Evolutionary conservation across 2,329 filamentous ascomycete genomes (phyloP), one percentile per base, ranked within the genome.

Genomic region (Cryphonectria parasitica): DNA sequence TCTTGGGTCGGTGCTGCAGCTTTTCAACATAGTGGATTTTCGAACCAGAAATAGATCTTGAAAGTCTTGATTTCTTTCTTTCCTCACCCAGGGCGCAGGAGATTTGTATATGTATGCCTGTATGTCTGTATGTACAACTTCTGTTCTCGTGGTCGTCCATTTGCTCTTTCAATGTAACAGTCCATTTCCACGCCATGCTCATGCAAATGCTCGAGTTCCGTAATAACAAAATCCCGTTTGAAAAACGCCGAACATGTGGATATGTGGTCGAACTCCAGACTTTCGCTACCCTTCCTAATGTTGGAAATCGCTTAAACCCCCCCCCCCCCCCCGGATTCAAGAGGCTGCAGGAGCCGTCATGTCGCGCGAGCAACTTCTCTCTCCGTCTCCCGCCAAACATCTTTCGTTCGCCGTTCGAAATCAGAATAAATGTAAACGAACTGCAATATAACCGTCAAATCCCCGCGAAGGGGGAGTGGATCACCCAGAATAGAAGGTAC

Each of bases 171-270:
- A n/a, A 17, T 31, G 28, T 58, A 19, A 34, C 54, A 58, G 25
- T 8, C 36, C 25, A 13, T 41, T 68, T 52, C 17, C 63, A 41
- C 63, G 66, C 69, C 69, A 58, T 71, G 69, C 69, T 63, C 34
- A 45, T 69, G 69, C 41, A 69, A 64, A 71, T 69, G 63, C 43
- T 39, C 34, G 17, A 61, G 43, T 25, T 19, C 34, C 36, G 13
- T 43, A 15, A 17, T 17, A 64, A 39, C 36, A 39, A 11, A 67
- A 43, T 49, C 22, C 25, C 28, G n/a, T n/a, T 10, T 31, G n/a
- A 25, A 11, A 63, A 69, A 56, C 22, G 62, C 43, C 64, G 41
- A 49, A 62, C 19, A 45, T 43, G n/a, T 67, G 22, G 60, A 39
- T 39, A n/a, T 56, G 8, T 19, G 17, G 15, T n/a, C 36, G 19